Base-by-base conservation (phyloP, 257 asterid genomes). In the Anisodus acutangulus region DNA sequence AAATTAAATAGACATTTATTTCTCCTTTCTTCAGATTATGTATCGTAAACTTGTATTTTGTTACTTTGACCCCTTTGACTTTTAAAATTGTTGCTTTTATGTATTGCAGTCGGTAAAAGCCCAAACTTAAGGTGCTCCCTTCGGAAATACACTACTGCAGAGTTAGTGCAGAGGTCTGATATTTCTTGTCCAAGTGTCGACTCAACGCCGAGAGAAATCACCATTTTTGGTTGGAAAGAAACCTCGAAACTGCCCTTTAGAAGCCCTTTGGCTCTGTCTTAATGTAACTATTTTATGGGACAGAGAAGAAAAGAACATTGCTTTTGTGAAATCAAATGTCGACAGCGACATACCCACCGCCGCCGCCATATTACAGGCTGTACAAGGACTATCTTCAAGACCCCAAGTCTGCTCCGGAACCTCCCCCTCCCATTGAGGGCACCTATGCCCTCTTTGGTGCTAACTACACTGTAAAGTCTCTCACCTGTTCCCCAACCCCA, bases 341-440 rank as follows among this genome's bases (percentile, higher is more conserved):
- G 53, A 94, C 98, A 88, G 98, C 99, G 41, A 90, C 98, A 6
- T 93, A 96, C 85, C 98, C 99, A 12, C 99, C 99, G 59, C 98
- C 99, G 4, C 98, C 99, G 78, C 98, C 98, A 58, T 96, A 67
- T 67, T 94, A 96, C 90, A 90, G 80, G 90, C 94, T 92, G 67
- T 96, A 96, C 92, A 92, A 90, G 86, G 91, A 91, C 80, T 94
- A 92, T 88, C 47, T 88, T 78, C 86, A 90, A 64, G 91, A 96
- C 35, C 97, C 95, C 26, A 86, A 86, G 78, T 92, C 99, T 37
- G 95, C 95, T 70, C 99, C 97, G 0, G 92, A 90, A 8, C 98
- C 98, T 10, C 98, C 99, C 0, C 95, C 97, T 66, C 97, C 97
- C 1, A 87, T 94, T 78, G 82, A 92, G 87, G 98, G 98, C 57